These are phyloP conservation scores for Trichoderma semiorbis DNA, from an alignment of 2,329 filamentous ascomycete species.

Conservation along the genomic window DNA sequence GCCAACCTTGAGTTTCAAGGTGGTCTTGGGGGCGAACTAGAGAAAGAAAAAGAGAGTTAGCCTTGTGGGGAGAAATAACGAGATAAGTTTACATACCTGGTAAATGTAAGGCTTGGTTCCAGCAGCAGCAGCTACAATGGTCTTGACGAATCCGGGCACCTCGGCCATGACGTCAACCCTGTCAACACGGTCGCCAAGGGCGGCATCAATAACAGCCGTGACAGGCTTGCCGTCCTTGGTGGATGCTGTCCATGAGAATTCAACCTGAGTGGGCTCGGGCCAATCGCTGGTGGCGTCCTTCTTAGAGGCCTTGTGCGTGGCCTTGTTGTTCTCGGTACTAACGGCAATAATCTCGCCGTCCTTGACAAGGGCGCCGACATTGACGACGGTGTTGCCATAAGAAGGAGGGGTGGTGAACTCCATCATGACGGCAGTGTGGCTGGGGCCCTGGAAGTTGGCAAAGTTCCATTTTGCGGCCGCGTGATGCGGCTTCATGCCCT, in stretches of 20 bases:
- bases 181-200: conserved; percentile 68
- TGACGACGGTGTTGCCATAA: conserved; percentile 81
- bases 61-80: neutral
- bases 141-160: conserved; percentile 92
- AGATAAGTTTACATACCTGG: conserved; percentile 57
- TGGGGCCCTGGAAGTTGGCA: conserved; percentile 82
- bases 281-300: conserved; percentile 77
- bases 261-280: conserved; percentile 77
- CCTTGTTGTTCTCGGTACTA: conserved; percentile 57
- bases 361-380: conserved; percentile 76
- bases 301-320: conserved; percentile 65
- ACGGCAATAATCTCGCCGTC: conserved; percentile 77
- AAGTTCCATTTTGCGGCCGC: conserved; percentile 93
- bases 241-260: conserved; percentile 75
- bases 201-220: conserved; percentile 65
- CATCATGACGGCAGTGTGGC: conserved; percentile 88
- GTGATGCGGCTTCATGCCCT: conserved; percentile 99
- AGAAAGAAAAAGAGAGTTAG: neutral
- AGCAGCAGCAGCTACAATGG: conserved; percentile 80
- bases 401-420: conserved; percentile 92
- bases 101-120: conserved; percentile 98
- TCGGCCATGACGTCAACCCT: conserved; percentile 91
- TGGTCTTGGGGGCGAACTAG: conserved; percentile 68
- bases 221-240: conserved; percentile 72
- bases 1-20: conserved; percentile 79